Evolutionary conservation across 2,329 filamentous ascomycete genomes (phyloP).

Genomic region (Aureobasidium sp.): DNA sequence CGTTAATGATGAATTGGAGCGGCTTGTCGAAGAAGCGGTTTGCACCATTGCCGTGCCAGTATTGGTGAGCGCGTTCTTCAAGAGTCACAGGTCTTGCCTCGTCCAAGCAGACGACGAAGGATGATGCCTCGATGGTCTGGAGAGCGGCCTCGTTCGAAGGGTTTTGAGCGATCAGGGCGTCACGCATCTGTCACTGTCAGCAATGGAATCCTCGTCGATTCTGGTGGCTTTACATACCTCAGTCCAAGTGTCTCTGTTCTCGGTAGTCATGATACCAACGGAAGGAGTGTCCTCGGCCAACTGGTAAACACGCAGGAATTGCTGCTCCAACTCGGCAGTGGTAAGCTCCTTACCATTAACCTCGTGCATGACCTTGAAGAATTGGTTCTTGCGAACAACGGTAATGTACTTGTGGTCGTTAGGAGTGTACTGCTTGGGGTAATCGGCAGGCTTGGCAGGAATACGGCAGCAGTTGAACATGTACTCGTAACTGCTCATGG

Average conservation of each 20-base stretch:
- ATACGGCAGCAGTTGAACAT: conserved; percentile 97
- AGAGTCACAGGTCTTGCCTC: conserved; percentile 85
- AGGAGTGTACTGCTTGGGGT: conserved; percentile 69
- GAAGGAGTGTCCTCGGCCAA: conserved; percentile 63
- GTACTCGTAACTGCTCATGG: conserved; percentile 97
- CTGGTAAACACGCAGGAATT: conserved; percentile 79
- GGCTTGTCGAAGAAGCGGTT: conserved; percentile 99
- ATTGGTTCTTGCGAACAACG: conserved; percentile 89
- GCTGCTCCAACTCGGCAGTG: conserved; percentile 77
- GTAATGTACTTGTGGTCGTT: conserved; percentile 78
- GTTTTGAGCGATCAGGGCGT: conserved; percentile 65
- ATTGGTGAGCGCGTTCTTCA: conserved; percentile 89
- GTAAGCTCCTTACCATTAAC: conserved; percentile 78
- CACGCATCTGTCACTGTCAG: conserved; percentile 42
- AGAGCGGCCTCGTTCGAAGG: conserved; percentile 70
- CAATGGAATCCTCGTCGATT: neutral
- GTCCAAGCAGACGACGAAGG: conserved; percentile 89
- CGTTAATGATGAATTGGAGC: conserved; percentile 93
- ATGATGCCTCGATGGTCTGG: conserved; percentile 74
- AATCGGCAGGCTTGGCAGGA: conserved; percentile 71
- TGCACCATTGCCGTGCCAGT: conserved; percentile 94
- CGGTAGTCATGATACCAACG: conserved; percentile 76
- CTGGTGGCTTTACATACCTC: conserved; percentile 41
- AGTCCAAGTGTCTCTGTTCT: conserved; percentile 91
- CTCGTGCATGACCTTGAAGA: conserved; percentile 85